Evolutionary conservation across 164 flowering plant genomes (phyloP).

Genomic region (Macadamia tetraphylla): DNA sequence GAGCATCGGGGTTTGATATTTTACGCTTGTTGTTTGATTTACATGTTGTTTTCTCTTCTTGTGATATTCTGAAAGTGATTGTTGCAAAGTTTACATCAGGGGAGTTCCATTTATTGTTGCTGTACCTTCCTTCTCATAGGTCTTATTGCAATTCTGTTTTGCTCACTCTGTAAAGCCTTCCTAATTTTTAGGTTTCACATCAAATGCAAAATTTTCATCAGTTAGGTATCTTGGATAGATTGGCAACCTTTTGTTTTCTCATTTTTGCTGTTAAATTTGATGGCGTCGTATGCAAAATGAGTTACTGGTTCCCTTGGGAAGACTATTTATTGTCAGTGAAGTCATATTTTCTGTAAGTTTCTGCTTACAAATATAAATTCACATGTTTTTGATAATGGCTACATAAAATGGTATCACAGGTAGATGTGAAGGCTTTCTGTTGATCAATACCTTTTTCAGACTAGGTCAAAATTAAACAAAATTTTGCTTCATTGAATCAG

Average conservation of each 20-base stretch:
- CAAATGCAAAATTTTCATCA: neutral
- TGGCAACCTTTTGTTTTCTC: neutral
- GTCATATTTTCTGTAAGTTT: too few relatives aligned
- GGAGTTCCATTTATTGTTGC: neutral
- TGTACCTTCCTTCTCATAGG: neutral
- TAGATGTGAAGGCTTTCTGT: too few relatives aligned
- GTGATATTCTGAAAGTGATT: constrained; percentile 48
- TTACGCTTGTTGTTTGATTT: constrained; percentile 84
- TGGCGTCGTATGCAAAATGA: neutral
- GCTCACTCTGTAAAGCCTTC: neutral
- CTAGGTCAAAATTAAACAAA: too few relatives aligned
- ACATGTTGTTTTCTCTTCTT: constrained; percentile 67
- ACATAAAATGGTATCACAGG: neutral
- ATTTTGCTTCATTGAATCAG: too few relatives aligned
- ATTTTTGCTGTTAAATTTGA: neutral
- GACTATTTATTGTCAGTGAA: neutral
- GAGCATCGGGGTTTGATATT: constrained; percentile 82
- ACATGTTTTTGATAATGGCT: neutral
- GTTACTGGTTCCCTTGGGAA: neutral
- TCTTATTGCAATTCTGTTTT: neutral
- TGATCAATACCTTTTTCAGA: too few relatives aligned
- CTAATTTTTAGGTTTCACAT: neutral
- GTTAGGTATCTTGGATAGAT: neutral
- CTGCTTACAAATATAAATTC: too few relatives aligned
- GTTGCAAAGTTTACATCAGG: neutral